These are phyloP conservation scores for Earliella scabrosa DNA, from an alignment of 1,284 basidiomycete genomes.

Conservation along the genomic window DNA sequence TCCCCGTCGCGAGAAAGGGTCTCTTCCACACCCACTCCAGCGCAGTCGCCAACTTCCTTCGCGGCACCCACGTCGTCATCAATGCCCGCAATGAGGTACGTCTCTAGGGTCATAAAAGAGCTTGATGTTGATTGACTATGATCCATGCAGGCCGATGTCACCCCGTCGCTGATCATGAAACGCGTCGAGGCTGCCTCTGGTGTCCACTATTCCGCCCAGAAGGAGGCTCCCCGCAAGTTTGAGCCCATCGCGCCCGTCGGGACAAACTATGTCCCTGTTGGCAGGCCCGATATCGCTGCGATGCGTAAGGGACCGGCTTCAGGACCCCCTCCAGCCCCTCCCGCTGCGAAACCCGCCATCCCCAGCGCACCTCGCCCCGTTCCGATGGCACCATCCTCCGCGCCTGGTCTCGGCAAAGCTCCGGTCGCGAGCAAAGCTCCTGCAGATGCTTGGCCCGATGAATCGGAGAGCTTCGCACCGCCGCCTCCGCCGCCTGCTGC, in stretches of 20 bases:
- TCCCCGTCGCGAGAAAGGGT: constrained; percentile 91
- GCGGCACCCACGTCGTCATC: constrained; percentile 88
- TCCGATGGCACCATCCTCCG: constrained; percentile 45
- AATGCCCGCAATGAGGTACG: constrained; percentile 91
- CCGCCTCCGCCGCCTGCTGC: constrained; percentile 52
- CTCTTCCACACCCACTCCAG: constrained; percentile 90
- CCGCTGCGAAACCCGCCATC: constrained; percentile 38
- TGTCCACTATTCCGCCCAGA: constrained; percentile 86
- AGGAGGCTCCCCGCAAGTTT: constrained; percentile 62
- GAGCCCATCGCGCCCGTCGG: constrained; percentile 79
- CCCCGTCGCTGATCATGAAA: constrained; percentile 81
- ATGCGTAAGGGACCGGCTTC: constrained; percentile 45
- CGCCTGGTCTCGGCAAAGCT: constrained; percentile 34
- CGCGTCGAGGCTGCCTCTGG: constrained; percentile 91
- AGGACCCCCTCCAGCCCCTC: constrained; percentile 33
- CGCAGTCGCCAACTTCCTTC: constrained; percentile 83
- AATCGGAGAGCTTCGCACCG: constrained; percentile 33
- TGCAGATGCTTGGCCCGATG: constrained; percentile 63
- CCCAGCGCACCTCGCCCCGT: constrained; percentile 48
- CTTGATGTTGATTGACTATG: too few species aligned
- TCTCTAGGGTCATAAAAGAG: too few species aligned
- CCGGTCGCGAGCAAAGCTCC: constrained; percentile 40
- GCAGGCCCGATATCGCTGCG: constrained; percentile 68
- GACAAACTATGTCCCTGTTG: constrained; percentile 72
- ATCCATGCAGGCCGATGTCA: constrained; percentile 73